phyloP scores from a whole-genome alignment of 1,139 yeast genomes.

The Eremothecium coryli region DNA sequence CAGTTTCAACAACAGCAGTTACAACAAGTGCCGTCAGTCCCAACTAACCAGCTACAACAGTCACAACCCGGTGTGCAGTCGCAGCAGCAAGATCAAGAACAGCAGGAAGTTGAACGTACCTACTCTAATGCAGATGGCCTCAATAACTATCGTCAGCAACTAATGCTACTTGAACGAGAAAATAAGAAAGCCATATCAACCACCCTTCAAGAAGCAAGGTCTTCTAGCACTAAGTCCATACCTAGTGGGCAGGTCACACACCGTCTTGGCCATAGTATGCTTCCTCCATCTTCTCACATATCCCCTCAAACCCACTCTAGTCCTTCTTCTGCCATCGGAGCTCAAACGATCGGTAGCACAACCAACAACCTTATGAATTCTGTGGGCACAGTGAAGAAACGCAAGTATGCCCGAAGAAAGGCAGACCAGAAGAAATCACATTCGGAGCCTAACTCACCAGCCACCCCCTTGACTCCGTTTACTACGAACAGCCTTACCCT shows the following conservation, averaged over 20 bases:
- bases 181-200: constrained; percentile 38
- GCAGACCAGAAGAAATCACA: constrained; percentile 5
- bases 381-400: constrained; percentile 4
- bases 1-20: constrained; percentile 26
- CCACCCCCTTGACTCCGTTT: constrained; percentile 7
- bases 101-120: constrained; percentile 8
- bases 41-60: constrained; percentile 12
- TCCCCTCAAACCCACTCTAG: constrained; percentile 3
- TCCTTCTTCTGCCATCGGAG: constrained; percentile 1
- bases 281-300: constrained; percentile 2
- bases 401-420: constrained; percentile 7
- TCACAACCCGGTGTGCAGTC: constrained; percentile 7
- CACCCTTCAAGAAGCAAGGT: constrained; percentile 3
- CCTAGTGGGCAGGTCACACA: constrained; percentile 2
- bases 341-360: background rate
- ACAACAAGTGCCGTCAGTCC: constrained; percentile 26
- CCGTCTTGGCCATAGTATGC: constrained; percentile 1
- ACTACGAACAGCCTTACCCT: constrained; percentile 3
- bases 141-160: constrained; percentile 69
- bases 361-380: too few relatives aligned
- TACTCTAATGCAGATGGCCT: constrained; percentile 33
- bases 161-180: constrained; percentile 62
- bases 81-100: constrained; percentile 3
- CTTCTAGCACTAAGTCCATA: constrained; percentile 8
- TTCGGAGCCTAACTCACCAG: constrained; percentile 8